Conservation (phyloP, 164 flowering plant species). For the Protea cynaroides region DNA sequence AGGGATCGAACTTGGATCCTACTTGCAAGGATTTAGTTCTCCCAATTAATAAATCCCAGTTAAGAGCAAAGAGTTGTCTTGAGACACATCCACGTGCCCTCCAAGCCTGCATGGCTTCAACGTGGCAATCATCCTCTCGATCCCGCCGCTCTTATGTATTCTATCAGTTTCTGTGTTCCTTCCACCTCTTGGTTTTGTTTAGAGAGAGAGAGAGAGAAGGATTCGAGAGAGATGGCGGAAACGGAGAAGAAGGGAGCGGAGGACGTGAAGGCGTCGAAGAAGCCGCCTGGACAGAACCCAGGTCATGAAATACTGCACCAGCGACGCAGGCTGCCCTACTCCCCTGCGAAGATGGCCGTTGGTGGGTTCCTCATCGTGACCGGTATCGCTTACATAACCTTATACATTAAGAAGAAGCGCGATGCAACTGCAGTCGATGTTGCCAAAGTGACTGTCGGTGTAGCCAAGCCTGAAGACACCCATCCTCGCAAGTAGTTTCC, state of each 20-base stretch:
- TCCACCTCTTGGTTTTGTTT: not conserved
- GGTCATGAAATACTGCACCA: slow-evolving; percentile 40
- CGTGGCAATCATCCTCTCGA: no score
- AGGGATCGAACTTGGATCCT: no score
- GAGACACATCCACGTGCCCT: no score
- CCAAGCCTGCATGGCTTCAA: no score
- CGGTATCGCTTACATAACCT: slow-evolving; percentile 29
- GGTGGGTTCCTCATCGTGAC: slow-evolving; percentile 27
- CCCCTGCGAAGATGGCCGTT: slow-evolving; percentile 23
- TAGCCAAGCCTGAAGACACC: slow-evolving; percentile 23
- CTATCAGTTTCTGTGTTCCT: no score
- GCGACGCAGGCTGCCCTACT: slow-evolving; percentile 16
- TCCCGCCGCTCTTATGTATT: no score
- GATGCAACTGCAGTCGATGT: slow-evolving; percentile 48
- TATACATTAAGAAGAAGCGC: slow-evolving; percentile 44
- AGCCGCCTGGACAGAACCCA: slow-evolving; percentile 27
- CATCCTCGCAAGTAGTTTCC: slow-evolving; percentile 21
- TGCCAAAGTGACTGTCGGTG: slow-evolving; percentile 36
- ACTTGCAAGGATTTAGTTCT: no score
- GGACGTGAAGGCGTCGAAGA: slow-evolving; percentile 28
- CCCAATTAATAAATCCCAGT: no score
- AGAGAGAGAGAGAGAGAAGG: not conserved
- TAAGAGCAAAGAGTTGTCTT: no score
- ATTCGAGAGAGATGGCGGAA: not conserved
- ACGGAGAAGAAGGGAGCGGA: slow-evolving; percentile 41